A percentile compares a stretch with the other conserved stretches of the same genome.
Evolutionary conservation across 495 filamentous ascomycete genomes (phyloP).

Genomic region (Aspergillus carlsbadensis): DNA sequence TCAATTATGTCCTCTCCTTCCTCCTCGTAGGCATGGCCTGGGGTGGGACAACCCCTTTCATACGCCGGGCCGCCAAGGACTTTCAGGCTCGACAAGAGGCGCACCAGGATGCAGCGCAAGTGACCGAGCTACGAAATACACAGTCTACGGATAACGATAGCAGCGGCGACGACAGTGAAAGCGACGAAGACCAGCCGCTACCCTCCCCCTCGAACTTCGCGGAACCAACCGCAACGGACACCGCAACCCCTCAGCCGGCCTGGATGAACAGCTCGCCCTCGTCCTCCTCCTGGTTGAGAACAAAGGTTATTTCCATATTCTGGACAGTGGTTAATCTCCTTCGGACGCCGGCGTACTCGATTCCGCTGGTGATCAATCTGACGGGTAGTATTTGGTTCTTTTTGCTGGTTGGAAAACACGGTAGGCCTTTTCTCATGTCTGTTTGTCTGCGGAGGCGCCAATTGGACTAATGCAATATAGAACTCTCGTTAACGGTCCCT

Average conservation of each 20-base stretch:
- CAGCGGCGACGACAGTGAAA: background rate
- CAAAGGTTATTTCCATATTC: slow-evolving; percentile 54
- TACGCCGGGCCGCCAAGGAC: slow-evolving; percentile 57
- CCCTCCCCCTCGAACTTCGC: background rate
- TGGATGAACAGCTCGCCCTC: slow-evolving; percentile 21
- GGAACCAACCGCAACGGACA: slow-evolving; percentile 6
- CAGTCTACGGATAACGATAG: slow-evolving; percentile 3
- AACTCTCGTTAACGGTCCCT: slow-evolving; percentile 89
- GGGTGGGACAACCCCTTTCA: slow-evolving; percentile 64
- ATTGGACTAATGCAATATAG: slow-evolving; percentile 39
- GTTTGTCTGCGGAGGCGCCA: background rate
- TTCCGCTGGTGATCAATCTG: slow-evolving; percentile 84
- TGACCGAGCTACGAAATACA: slow-evolving; percentile 15
- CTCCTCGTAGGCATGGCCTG: slow-evolving; percentile 89
- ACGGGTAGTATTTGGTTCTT: slow-evolving; percentile 99
- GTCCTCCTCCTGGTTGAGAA: slow-evolving; percentile 47
- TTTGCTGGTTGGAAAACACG: slow-evolving; percentile 85
- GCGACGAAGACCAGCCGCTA: slow-evolving; percentile 24
- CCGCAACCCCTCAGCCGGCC: slow-evolving; percentile 17
- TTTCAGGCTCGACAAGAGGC: slow-evolving; percentile 52
- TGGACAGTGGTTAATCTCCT: slow-evolving; percentile 80
- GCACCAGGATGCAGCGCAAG: slow-evolving; percentile 15
- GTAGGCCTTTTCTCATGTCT: slow-evolving; percentile 48
- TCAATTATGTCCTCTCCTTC: slow-evolving; percentile 85
- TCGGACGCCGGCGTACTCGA: slow-evolving; percentile 74